Base-by-base conservation (phyloP, 2,329 filamentous ascomycete species). In the Colletotrichum abscissum region DNA sequence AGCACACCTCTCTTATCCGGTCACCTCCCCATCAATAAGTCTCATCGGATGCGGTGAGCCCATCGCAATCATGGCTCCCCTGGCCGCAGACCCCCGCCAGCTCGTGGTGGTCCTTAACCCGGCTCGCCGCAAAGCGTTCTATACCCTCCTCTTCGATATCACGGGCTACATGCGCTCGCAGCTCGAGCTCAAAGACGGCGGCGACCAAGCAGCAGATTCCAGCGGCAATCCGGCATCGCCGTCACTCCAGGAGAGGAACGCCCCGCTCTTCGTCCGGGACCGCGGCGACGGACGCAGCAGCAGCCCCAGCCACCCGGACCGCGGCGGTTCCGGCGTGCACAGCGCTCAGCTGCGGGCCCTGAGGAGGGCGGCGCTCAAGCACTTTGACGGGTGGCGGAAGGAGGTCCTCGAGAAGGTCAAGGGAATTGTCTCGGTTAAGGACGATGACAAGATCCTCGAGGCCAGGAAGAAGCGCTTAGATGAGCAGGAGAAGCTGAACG, bases 381-480 rank as follows among this genome's bases (percentile, higher is more conserved):
- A 94, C 78, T 94, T 95, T 78, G 91, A 95, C 75, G 89, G 91
- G n/a, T 98, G 95, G 95, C 87, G 91, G 72, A 88, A 90, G 30
- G 88, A 90, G 38, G 91, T 96, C 1, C 86, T 95, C n/a, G 83
- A 87, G 22, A 89, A 92, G 57, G 86, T 97, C 1, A 91, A 91
- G 60, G 92, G 96, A 76, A 89, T 95, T 4, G 83, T 92, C 14
- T 85, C 88, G 14, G 83, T 86, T 3, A 81, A 86, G 12, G 87
- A 89, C 67, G 85, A 85, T 42, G 81, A 81, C 72, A 86, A 85
- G 78, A 86, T 88, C 62, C 76, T 84, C 56, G 84, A 83, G 16
- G 86, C 87, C 75, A 83, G 88, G 26, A 82, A 83, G 64, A 84
- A 83, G 77, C 86, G 86, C 55, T 81, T 80, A 19, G 85, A 86